phyloP scores from a whole-genome alignment of 345 rosid genomes.

The Eucalyptus victrix region DNA sequence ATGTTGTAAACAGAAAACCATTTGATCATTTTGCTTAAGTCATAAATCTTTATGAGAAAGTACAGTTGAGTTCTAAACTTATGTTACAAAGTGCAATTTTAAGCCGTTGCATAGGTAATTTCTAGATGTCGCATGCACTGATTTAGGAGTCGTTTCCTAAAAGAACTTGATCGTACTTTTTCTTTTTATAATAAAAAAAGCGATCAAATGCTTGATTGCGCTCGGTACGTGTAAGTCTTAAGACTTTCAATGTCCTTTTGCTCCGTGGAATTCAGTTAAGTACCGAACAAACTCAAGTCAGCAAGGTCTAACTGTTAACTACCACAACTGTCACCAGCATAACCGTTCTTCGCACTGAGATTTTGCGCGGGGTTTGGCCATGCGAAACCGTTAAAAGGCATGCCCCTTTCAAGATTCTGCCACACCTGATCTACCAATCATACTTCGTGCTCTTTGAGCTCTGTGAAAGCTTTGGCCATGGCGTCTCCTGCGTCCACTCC shows the following conservation, averaged over 20 bases:
- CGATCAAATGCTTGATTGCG: background rate
- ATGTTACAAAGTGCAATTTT: background rate
- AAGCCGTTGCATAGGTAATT: accelerated
- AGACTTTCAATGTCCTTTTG: background rate
- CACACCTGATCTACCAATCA: background rate
- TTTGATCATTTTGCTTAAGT: background rate
- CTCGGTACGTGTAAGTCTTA: background rate
- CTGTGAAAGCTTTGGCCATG: conserved; percentile 15
- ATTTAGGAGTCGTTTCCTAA: accelerated
- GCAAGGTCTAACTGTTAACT: background rate
- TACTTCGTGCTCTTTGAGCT: background rate
- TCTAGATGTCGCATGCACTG: accelerated
- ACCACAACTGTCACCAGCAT: background rate
- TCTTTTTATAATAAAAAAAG: background rate
- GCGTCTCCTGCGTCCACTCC: conserved; percentile 71
- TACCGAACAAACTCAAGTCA: background rate
- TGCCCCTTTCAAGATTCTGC: background rate
- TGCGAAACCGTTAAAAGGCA: background rate
- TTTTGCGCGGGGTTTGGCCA: background rate
- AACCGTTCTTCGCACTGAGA: background rate
- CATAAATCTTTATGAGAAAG: background rate
- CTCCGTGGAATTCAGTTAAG: background rate
- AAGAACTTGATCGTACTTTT: background rate
- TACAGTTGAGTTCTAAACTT: background rate
- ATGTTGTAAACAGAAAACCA: background rate